phyloP scores from a whole-genome alignment of 345 rosid genomes.

The Citrus glauca region DNA sequence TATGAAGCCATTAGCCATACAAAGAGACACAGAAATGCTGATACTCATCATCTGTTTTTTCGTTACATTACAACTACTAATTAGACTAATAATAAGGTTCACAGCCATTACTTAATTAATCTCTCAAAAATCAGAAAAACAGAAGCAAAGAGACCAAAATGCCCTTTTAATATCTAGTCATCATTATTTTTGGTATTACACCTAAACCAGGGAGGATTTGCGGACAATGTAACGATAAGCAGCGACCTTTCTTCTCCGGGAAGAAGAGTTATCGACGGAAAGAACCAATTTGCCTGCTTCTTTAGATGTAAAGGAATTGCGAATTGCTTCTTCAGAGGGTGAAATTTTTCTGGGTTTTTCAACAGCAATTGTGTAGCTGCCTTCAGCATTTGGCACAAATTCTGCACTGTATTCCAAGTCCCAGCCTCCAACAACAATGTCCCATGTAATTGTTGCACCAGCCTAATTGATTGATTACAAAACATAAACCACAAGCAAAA shows the following conservation, averaged over 20 bases:
- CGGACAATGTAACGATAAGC: constrained; percentile 89
- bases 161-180: constrained; percentile 9
- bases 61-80: constrained; percentile 16
- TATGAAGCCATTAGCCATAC: background rate
- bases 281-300: constrained; percentile 89
- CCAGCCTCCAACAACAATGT: constrained; percentile 97
- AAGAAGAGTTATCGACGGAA: constrained; percentile 78
- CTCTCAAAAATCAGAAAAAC: background rate
- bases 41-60: constrained; percentile 14
- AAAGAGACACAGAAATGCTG: background rate
- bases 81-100: constrained; percentile 14
- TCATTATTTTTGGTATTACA: background rate
- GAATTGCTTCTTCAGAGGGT: constrained; percentile 64
- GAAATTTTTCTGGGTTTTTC: constrained; percentile 64
- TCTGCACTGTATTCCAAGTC: constrained; percentile 95
- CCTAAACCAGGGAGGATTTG: constrained; percentile 41
- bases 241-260: constrained; percentile 81
- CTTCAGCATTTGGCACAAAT: constrained; percentile 77
- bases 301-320: constrained; percentile 63
- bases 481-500: background rate
- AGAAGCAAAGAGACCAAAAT: background rate
- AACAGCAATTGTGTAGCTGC: constrained; percentile 75
- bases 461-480: constrained; percentile 33
- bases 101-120: constrained; percentile 12
- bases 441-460: constrained; percentile 92